Conservation (phyloP, 257 asterid genomes). For the Solanum sparsipilum region DNA sequence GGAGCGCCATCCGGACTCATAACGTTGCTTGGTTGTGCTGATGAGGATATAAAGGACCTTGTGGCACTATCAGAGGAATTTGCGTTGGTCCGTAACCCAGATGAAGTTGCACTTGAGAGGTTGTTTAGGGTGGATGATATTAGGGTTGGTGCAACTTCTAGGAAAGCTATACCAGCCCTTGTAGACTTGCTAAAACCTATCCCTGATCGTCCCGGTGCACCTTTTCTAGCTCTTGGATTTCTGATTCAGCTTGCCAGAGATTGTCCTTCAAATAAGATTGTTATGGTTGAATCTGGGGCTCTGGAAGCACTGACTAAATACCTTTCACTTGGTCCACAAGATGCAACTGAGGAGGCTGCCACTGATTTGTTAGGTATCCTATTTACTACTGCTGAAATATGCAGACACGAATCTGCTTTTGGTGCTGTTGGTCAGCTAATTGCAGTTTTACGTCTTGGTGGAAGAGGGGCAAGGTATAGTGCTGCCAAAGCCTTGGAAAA, state of each 20-base stretch:
- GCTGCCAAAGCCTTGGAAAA: slow-evolving; percentile 97
- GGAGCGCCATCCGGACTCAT: slow-evolving; percentile 93
- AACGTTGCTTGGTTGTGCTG: slow-evolving; percentile 88
- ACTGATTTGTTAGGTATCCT: slow-evolving; percentile 91
- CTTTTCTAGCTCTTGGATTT: slow-evolving; percentile 82
- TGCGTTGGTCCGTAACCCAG: slow-evolving; percentile 72
- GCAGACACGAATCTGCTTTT: slow-evolving; percentile 92
- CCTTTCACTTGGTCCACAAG: slow-evolving; percentile 92
- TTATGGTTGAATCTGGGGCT: slow-evolving; percentile 96
- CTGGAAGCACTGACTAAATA: slow-evolving; percentile 90
- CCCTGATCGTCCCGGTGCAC: slow-evolving; percentile 99
- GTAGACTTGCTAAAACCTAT: slow-evolving; percentile 96
- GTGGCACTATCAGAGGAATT: slow-evolving; percentile 79
- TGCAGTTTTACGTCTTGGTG: slow-evolving; percentile 94
- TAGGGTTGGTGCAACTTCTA: slow-evolving; percentile 88
- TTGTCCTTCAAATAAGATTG: slow-evolving; percentile 75
- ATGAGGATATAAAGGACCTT: slow-evolving; percentile 68
- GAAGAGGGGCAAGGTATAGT: slow-evolving; percentile 92
- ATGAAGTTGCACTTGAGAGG: slow-evolving; percentile 90
- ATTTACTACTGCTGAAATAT: slow-evolving; percentile 89
- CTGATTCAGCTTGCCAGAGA: slow-evolving; percentile 83
- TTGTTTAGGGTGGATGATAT: slow-evolving; percentile 96
- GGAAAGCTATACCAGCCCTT: slow-evolving; percentile 96
- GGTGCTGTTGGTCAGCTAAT: slow-evolving; percentile 95
- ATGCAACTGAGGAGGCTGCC: slow-evolving; percentile 96